Evolutionary conservation across 2,329 filamentous ascomycete genomes (phyloP), one percentile per base, ranked within the genome.

Genomic region (Colletotrichum phormii): DNA sequence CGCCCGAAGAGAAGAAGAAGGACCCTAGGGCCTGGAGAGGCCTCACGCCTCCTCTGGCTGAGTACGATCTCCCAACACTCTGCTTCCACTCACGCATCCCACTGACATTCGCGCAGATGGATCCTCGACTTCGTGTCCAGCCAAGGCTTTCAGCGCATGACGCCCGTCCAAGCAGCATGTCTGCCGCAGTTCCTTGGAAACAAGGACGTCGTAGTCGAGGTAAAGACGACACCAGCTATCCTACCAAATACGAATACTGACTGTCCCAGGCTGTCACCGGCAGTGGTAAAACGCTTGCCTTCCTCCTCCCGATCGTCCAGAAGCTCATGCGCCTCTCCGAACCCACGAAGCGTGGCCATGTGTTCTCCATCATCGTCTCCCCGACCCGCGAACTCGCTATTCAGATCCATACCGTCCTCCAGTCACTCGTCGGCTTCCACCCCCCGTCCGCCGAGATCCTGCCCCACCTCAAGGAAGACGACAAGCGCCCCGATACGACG

Each of bases 151-250:
- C 86, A 88, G 75, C 92, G 93, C 81, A 95, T 97, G 88, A 98
- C 95, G 4, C 96, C 96, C 1, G 95, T 98, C n/a, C 96, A 98
- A 84, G 94, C 95, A 57, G 96, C 95, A 72, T 93, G 94, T 5
- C 93, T 98, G 76, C 95, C 95, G 13, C 89, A 98, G 64, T 97
- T 98, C 80, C 92, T 95, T 84, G 92, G 91, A 64, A 94, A 97
- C 81, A 97, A 97, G 79, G 95, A 98, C 82, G 94, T 97, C 5
- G 95, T 98, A 1, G 95, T 98, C 6, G 95, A 97, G 85, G 91
- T 90, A 80, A 59, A 7, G 75, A 1, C 5, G 3, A 5, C 0
- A 15, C n/a, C 1, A 4, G 6, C 2, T 0, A 5, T 2, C 4
- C 4, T 5, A 2, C n/a, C n/a, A 13, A 42, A 29, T n/a, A 6